Percentiles rank a stretch among this genome's conserved stretches.
Evolutionary conservation across 148 eudicot species (phyloP).

Genomic region (Rhododendron mucronatum): DNA sequence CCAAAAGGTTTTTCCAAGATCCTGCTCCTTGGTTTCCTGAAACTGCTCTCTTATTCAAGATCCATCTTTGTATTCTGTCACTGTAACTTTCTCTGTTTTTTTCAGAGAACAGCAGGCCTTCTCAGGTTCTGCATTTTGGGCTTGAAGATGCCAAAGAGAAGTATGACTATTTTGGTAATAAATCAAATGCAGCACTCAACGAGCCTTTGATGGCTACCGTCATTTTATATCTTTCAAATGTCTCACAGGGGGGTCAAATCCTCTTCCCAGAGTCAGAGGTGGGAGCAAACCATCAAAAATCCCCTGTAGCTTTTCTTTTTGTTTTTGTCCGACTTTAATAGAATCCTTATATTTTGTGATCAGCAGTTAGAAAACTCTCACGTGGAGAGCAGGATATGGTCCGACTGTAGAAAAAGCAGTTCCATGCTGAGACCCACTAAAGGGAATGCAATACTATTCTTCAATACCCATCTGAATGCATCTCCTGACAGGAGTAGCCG

Average conservation of each 20-base stretch:
- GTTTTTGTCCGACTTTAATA: not conserved
- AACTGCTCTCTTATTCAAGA: not conserved
- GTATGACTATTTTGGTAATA: slow-evolving; percentile 49
- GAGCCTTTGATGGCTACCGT: slow-evolving; percentile 82
- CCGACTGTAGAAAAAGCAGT: slow-evolving; percentile 34
- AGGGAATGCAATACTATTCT: slow-evolving; percentile 83
- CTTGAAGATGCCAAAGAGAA: slow-evolving; percentile 43
- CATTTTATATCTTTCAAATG: slow-evolving; percentile 68
- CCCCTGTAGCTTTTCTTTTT: not conserved
- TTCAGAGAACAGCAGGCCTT: slow-evolving; percentile 59
- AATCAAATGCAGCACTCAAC: slow-evolving; percentile 24
- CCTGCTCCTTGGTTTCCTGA: not conserved
- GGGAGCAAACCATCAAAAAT: slow-evolving; percentile 11
- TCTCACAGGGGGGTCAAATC: slow-evolving; percentile 70
- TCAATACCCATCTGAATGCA: slow-evolving; percentile 64
- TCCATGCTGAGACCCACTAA: slow-evolving; percentile 47
- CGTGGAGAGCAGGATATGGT: slow-evolving; percentile 41
- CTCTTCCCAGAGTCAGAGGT: slow-evolving; percentile 82
- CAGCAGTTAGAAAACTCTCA: slow-evolving; percentile 35
- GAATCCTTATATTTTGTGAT: slow-evolving; percentile 7
- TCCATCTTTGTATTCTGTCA: slow-evolving; percentile 11
- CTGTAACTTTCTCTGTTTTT: not conserved
- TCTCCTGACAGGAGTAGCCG: slow-evolving; percentile 59
- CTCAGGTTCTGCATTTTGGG: slow-evolving; percentile 44
- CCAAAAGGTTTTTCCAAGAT: slow-evolving; percentile 51